Percentiles rank a stretch among this genome's conserved stretches.
Evolutionary conservation across 495 filamentous ascomycete genomes (phyloP).

Genomic region (Cryomyces minteri): DNA sequence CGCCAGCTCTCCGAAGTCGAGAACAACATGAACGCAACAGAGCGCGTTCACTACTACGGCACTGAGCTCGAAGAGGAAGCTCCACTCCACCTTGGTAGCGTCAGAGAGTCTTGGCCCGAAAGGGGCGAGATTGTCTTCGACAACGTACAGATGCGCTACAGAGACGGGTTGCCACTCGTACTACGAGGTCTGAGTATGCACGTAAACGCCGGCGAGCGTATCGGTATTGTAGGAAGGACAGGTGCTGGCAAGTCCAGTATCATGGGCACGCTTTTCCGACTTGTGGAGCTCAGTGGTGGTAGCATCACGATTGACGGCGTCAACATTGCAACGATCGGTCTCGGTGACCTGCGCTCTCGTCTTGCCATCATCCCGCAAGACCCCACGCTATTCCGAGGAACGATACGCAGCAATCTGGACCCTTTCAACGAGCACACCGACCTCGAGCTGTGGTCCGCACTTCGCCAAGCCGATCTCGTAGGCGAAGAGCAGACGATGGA

Average conservation of each 20-base stretch:
- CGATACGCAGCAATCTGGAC: slow-evolving; percentile 78
- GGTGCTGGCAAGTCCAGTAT: slow-evolving; percentile 91
- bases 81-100: slow-evolving; percentile 47
- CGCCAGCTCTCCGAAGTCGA: slow-evolving; percentile 91
- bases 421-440: slow-evolving; percentile 81
- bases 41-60: slow-evolving; percentile 86
- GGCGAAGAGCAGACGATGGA: slow-evolving; percentile 28
- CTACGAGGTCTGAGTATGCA: slow-evolving; percentile 62
- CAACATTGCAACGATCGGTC: slow-evolving; percentile 67
- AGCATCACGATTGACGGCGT: slow-evolving; percentile 79
- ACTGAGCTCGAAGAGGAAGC: slow-evolving; percentile 76
- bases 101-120: slow-evolving; percentile 63
- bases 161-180: slow-evolving; percentile 63
- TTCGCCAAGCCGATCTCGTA: slow-evolving; percentile 66
- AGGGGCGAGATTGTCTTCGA: slow-evolving; percentile 70
- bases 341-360: slow-evolving; percentile 71
- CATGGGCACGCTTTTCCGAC: slow-evolving; percentile 82
- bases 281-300: slow-evolving; percentile 72
- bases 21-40: slow-evolving; percentile 93
- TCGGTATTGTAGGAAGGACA: slow-evolving; percentile 86
- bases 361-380: slow-evolving; percentile 95
- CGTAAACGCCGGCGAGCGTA: slow-evolving; percentile 67
- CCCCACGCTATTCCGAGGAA: slow-evolving; percentile 85
- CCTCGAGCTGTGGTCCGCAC: slow-evolving; percentile 70
- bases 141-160: slow-evolving; percentile 82